Evolutionary conservation across 495 filamentous ascomycete species (phyloP), one percentile per base, ranked within the genome.

Genomic region (Tuber indicum): DNA sequence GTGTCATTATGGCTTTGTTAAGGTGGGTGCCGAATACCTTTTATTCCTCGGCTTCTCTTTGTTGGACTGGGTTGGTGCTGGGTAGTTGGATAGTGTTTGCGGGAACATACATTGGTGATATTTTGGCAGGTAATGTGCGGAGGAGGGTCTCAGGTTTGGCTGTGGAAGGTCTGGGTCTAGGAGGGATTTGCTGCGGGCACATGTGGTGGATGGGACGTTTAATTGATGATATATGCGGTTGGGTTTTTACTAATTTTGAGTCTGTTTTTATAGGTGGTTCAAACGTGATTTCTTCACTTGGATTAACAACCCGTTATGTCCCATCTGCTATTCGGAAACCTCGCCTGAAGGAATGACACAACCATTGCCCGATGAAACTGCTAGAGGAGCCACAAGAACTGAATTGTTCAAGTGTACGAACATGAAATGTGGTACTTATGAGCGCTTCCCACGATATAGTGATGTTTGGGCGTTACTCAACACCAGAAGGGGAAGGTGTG

Each of bases 381-480:
- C 95, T 41, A 91, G 91, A 66, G 93, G 96, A 70, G 96, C 94
- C 32, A 87, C 91, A 76, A 88, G 92, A 66, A 94, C 97, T 2
- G 96, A 99, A 83, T 86, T 97, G 23, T 99, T 97, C 85, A 88
- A 90, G 76, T 99, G 96, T 85, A 92, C 92, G 3, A 88, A 88
- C 47, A n/a, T 26, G 52, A 32, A 10, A 32, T 99, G 96, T 84
- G 87, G 89, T 36, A 86, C 88, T 12, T 92, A 90, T 82, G 96
- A 97, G 83, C 90, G 96, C 78, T 99, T 98, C 77, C 94, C 96
- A 44, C 91, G 96, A 44, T 99, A 97, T 84, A 94, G 92, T 72
- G 96, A 99, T 84, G 96, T 98, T 26, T 99, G 97, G 92, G 91
- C 93, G 73, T 85, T 98, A 75, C 85, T 99, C 71, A 91, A 97